A percentile compares a stretch with the other conserved stretches of the same genome.
Conservation (phyloP, 1,284 basidiomycete genomes). For the Ceratobasidium sp. region DNA sequence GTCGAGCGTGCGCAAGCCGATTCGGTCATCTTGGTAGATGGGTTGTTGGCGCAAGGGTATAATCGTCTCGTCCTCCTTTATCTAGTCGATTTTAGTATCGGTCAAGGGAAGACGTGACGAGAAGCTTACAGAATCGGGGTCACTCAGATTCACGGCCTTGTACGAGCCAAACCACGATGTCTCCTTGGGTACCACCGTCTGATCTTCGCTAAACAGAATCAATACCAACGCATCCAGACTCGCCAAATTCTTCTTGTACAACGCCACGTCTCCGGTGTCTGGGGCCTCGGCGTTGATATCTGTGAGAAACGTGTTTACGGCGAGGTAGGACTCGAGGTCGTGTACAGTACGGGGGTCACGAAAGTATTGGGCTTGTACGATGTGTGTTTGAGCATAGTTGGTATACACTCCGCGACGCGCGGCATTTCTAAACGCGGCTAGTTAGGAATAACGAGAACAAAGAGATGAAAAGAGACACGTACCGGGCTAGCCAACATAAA, state of each 20-base stretch:
- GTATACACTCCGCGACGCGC: slow-evolving; percentile 84
- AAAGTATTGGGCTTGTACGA: slow-evolving; percentile 95
- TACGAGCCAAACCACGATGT: slow-evolving; percentile 87
- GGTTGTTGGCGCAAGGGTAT: slow-evolving; percentile 82
- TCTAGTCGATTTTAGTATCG: slow-evolving; percentile 23
- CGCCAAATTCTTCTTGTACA: slow-evolving; percentile 69
- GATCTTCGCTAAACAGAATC: slow-evolving; percentile 76
- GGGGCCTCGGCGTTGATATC: slow-evolving; percentile 81
- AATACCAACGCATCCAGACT: slow-evolving; percentile 74
- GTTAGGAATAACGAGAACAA: background rate
- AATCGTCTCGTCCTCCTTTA: slow-evolving; percentile 61
- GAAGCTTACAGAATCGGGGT: slow-evolving; percentile 27
- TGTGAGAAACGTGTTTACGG: slow-evolving; percentile 76
- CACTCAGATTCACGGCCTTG: slow-evolving; percentile 58
- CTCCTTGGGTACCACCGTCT: slow-evolving; percentile 85
- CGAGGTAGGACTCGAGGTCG: slow-evolving; percentile 74
- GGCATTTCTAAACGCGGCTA: slow-evolving; percentile 52
- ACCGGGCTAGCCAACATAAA: slow-evolving; percentile 80
- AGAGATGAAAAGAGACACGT: slow-evolving; percentile 54
- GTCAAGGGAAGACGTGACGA: background rate
- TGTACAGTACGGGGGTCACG: slow-evolving; percentile 78
- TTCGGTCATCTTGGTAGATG: slow-evolving; percentile 89
- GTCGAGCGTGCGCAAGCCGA: slow-evolving; percentile 85
- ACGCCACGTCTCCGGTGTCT: slow-evolving; percentile 65
- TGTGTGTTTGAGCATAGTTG: slow-evolving; percentile 82